These are phyloP conservation scores for Stevia rebaudiana DNA, from an alignment of 140 eudicot genomes.

Conservation along the genomic window DNA sequence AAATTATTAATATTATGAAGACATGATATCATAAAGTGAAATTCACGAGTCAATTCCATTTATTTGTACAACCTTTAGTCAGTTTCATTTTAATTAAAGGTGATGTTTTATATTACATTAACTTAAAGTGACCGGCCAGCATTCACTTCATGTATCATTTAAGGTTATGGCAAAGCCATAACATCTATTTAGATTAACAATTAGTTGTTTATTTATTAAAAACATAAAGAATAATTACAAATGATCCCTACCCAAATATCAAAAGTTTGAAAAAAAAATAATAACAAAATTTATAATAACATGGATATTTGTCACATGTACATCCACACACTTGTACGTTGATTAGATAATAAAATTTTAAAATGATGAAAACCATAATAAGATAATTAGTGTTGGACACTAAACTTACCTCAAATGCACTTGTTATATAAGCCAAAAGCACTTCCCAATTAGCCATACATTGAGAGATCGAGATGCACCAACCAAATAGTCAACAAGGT, in stretches of 20 bases:
- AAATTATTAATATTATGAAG: neutral
- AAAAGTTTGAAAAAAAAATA: neutral
- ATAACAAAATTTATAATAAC: neutral
- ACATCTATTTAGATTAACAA: neutral
- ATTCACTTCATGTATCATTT: neutral
- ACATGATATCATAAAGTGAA: neutral
- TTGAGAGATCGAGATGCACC: conserved; percentile 37
- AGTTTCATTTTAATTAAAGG: neutral
- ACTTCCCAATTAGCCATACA: conserved; percentile 3
- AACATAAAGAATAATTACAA: neutral
- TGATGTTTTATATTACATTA: neutral
- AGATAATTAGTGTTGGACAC: conserved; percentile 4
- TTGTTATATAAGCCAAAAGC: conserved; percentile 35
- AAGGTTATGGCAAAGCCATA: neutral
- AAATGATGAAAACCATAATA: neutral
- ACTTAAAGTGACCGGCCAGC: conserved; percentile 1
- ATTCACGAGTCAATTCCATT: neutral
- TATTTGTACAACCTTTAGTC: neutral
- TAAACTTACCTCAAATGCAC: conserved; percentile 15
- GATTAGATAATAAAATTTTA: neutral
- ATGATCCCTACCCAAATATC: neutral
- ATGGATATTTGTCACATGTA: conserved; percentile 6
- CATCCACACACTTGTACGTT: neutral
- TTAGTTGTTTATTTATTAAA: neutral
- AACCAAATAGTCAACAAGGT: conserved; percentile 39